A percentile compares a stretch with the other conserved stretches of the same genome.
phyloP scores from a whole-genome alignment of 495 filamentous ascomycete genomes.

The Ascodesmis nigricans region DNA sequence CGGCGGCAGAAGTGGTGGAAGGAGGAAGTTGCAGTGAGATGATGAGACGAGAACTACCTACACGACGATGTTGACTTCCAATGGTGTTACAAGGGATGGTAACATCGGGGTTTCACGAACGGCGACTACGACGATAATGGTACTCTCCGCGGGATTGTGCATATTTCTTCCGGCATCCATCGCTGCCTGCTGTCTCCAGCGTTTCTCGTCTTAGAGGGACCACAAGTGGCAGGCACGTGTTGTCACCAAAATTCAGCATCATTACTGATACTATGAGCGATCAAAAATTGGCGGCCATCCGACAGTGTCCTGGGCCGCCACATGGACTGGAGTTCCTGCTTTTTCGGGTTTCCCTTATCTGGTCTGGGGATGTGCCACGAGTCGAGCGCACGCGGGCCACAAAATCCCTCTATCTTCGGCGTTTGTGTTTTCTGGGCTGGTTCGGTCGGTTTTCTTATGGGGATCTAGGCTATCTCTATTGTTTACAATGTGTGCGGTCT shows the following conservation, averaged over 20 bases:
- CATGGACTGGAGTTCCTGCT: no score
- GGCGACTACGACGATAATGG: not conserved
- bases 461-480: constrained; percentile 1
- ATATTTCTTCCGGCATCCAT: no score
- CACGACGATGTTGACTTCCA: constrained; percentile 14
- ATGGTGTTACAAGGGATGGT: constrained; percentile 3
- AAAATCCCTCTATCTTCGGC: not conserved
- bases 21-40: constrained; percentile 10
- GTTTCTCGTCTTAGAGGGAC: no score
- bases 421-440: constrained; percentile 2
- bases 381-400: not conserved
- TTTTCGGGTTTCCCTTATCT: constrained; percentile 3
- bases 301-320: no score
- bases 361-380: not conserved
- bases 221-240: no score
- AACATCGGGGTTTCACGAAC: not conserved
- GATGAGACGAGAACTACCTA: constrained; percentile 10
- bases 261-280: no score
- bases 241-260: no score
- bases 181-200: no score
- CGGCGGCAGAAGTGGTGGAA: not conserved
- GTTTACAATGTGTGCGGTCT: constrained; percentile 4
- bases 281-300: no score
- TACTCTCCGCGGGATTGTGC: no score
- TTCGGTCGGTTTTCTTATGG: constrained; percentile 1